Base-by-base conservation (phyloP, 1,284 basidiomycete genomes). In the Cronartium quercuum region DNA sequence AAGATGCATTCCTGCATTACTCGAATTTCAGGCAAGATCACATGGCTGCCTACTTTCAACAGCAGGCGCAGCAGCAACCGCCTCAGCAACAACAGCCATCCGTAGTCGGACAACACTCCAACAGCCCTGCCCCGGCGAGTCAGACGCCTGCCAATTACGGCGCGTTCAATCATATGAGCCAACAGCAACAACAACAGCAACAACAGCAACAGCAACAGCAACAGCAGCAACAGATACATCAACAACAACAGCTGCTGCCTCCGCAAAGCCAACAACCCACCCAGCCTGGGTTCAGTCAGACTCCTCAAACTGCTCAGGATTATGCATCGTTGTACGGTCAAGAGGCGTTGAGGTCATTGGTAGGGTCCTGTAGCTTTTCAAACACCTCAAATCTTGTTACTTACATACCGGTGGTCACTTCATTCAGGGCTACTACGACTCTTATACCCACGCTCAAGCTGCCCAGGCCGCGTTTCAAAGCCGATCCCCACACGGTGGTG, bases 301-400 rank as follows among this genome's bases (percentile, higher is more conserved):
- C 71, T 12, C 64, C 71, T 5, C 71, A 74, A 63, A 60, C 71
- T 10, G 51, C 41, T 60, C 71, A 62, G 12, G 71, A 74, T 35
- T 74, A 74, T 66, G 71, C 71, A 18, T 62, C 71, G 3, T 40
- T 74, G 57, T 74, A 74, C 35, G 71, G 71, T 47, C 64, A 66
- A 35, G 71, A 74, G 38, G 71, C 71, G 21, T 55, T 74, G 24
- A 66, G 71, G 38, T 60, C 64, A 51, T 35, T 74, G 71, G 71
- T 74, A 6, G 1, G 71, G 60, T 12, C 34, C 37, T 60, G 44
- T 58, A 4, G n/a, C 42, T 10, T 35, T 18, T 7, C 38, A 40
- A 73, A n/a, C 6, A 62, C 47, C 21, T n/a, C n/a, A n/a, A n/a
- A 47, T 18, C 24, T 37, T 37, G 51, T 60, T 38, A 29, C 35